Evolutionary conservation across 768 basidiomycete genomes (phyloP).

Genomic region (Tulasnella sp.): DNA sequence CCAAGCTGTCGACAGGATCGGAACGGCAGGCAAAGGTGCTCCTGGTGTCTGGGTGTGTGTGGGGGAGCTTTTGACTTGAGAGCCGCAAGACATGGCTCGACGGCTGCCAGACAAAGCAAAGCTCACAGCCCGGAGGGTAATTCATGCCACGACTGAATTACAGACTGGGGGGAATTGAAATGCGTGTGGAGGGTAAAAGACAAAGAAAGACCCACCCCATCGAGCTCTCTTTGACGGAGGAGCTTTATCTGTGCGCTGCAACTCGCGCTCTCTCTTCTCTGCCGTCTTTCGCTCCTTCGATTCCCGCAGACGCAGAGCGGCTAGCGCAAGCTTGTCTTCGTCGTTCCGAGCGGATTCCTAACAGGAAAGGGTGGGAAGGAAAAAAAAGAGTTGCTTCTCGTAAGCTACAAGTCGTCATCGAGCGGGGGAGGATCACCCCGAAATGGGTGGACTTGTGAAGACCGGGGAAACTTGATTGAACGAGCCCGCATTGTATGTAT

Average conservation of each 20-base stretch:
- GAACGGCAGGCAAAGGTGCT: neutral
- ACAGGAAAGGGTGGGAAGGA: neutral
- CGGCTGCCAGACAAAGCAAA: neutral
- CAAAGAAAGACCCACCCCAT: neutral
- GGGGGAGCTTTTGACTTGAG: neutral
- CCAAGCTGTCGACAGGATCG: neutral
- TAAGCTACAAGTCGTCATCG: neutral
- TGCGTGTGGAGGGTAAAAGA: neutral
- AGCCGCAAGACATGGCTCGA: neutral
- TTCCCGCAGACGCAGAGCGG: conserved; percentile 52
- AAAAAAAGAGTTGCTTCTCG: neutral
- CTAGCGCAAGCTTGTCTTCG: conserved; percentile 59
- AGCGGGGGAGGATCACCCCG: neutral
- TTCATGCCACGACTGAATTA: neutral
- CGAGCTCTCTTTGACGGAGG: conserved; percentile 57
- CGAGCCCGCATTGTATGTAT: neutral
- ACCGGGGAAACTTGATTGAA: neutral
- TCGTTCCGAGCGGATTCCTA: conserved; percentile 47
- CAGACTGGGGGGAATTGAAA: neutral
- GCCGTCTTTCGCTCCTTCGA: conserved; percentile 63
- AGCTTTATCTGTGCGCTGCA: conserved; percentile 63
- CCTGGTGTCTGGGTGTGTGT: neutral
- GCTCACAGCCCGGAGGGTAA: no score
- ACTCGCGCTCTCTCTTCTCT: conserved; percentile 66
- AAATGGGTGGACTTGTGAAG: neutral